A percentile compares a stretch with the other conserved stretches of the same genome.
Evolutionary conservation across 306 rosid species (phyloP).

Genomic region (Trifolium pratense): DNA sequence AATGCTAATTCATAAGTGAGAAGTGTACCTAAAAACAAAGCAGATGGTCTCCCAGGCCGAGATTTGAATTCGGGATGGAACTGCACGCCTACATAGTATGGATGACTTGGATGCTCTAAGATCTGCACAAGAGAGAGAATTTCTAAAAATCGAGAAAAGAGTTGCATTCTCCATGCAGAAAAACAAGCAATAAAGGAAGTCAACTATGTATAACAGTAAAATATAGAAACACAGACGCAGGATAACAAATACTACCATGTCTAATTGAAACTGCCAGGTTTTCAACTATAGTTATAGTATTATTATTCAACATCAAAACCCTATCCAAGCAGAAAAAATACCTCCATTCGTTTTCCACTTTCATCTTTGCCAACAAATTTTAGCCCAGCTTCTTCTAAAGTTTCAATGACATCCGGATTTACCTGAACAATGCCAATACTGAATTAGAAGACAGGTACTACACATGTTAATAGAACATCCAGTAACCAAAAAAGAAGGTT

Average conservation of each 20-base stretch:
- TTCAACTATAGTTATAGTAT: slow-evolving; percentile 30
- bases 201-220: slow-evolving; percentile 13
- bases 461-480: slow-evolving; percentile 8
- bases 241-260: slow-evolving; percentile 37
- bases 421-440: slow-evolving; percentile 62
- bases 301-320: slow-evolving; percentile 34
- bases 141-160: slow-evolving; percentile 33
- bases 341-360: slow-evolving; percentile 98
- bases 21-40: slow-evolving; percentile 78
- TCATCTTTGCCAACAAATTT: slow-evolving; percentile 94
- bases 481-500: slow-evolving; percentile 27
- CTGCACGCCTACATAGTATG: slow-evolving; percentile 90
- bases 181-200: slow-evolving; percentile 28
- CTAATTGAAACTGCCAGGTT: slow-evolving; percentile 30
- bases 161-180: slow-evolving; percentile 1
- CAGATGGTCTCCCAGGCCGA: slow-evolving; percentile 87
- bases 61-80: slow-evolving; percentile 99
- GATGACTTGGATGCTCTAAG: slow-evolving; percentile 89
- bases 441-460: slow-evolving; percentile 34
- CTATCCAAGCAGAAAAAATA: slow-evolving; percentile 44
- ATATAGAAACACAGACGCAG: slow-evolving; percentile 10
- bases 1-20: slow-evolving; percentile 13
- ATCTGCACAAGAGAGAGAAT: slow-evolving; percentile 63
- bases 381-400: slow-evolving; percentile 82
- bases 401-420: slow-evolving; percentile 79